phyloP scores from a whole-genome alignment of 2,329 filamentous ascomycete species.

The Talaromyces sp. region DNA sequence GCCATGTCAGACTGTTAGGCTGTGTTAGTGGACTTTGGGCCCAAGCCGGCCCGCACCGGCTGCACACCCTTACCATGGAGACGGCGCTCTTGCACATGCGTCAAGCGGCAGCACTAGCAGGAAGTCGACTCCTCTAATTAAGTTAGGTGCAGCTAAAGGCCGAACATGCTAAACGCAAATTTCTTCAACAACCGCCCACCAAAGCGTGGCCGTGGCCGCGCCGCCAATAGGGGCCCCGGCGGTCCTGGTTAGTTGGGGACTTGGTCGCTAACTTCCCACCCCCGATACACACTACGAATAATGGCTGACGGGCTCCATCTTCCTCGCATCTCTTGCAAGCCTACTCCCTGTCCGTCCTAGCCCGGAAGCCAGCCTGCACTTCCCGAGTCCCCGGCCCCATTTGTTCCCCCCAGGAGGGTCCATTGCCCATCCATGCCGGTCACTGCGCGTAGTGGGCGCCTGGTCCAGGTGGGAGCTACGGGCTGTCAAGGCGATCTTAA shows the following conservation, averaged over 20 bases:
- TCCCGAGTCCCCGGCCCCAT: slow-evolving; percentile 11
- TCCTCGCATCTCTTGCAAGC: neutral
- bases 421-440: neutral
- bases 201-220: neutral
- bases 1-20: neutral
- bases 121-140: slow-evolving; percentile 2
- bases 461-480: neutral
- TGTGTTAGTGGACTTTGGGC: neutral
- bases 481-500: slow-evolving; percentile 6
- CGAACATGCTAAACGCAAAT: neutral
- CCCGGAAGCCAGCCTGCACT: slow-evolving; percentile 3
- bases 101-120: slow-evolving; percentile 3
- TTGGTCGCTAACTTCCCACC: neutral
- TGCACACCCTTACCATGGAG: slow-evolving; percentile 9
- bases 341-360: slow-evolving; percentile 1
- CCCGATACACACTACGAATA: neutral
- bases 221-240: neutral
- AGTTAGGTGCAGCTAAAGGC: slow-evolving; percentile 1
- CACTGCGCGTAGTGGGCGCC: neutral
- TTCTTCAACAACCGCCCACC: neutral
- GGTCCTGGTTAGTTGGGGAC: neutral
- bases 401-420: neutral
- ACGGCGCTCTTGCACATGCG: slow-evolving; percentile 11
- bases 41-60: slow-evolving; percentile 2
- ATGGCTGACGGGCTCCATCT: neutral